Evolutionary conservation across 1,284 basidiomycete species (phyloP), one percentile per base, ranked within the genome.

Genomic region (Ceratobasidium sp.): DNA sequence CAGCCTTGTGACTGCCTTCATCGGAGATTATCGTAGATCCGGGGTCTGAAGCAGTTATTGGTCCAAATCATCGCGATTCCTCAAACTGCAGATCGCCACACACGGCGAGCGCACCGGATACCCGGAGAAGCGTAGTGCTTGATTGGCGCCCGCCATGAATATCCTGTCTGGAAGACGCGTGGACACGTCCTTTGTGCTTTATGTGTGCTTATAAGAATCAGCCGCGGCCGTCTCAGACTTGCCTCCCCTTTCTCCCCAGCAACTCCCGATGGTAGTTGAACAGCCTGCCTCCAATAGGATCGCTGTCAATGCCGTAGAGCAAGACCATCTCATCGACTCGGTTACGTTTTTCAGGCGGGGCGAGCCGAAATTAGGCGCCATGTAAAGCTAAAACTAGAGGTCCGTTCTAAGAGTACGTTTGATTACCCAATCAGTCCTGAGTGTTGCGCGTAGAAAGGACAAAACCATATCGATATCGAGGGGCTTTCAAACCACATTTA

Each of bases 401-500:
- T 67, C 22, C 2, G 62, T 25, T 10, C 3, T 15, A 13, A 27
- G 3, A 32, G 3, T 3, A 20, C 13, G 2, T 12, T 47, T 13
- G 2, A 62, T 17, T 13, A 22, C 17, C 34, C 10, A 7, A 20
- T 31, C 22, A 25, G 35, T 38, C 27, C 4, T 38, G 10, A 22
- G 13, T 3, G 25, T 53, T 17, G 10, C 20, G 2, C n/a, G 27
- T 22, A 75, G 72, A 42, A 38, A 40, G 75, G 75, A 25, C 75
- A 75, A 68, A 75, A 75, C 32, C 71, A 75, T 17, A 69, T 76
- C n/a, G 71, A 71, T 20, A 69, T 75, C 8, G 69, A 57, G 20
- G 42, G 73, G 13, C 69, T 76, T 12, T 74, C 75, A 0, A 73
- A 64, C 29, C 69, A 54, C 31, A 38, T 76, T 12, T 70, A 74